Conservation (phyloP, 1,139 yeast genomes). For the Pichia sp. region DNA sequence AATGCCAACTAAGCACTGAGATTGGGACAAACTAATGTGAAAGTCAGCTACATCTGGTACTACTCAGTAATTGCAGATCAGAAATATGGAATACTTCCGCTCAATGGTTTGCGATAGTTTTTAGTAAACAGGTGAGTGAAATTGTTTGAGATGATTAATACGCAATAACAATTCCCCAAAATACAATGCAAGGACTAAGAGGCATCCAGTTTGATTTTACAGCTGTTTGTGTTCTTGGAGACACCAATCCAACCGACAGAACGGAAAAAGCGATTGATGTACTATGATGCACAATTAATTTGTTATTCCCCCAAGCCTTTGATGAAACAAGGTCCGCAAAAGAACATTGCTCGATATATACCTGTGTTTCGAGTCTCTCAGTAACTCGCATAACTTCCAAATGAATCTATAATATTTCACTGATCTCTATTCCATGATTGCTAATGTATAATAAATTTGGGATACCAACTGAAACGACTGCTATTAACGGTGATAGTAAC, state of each 20-base stretch:
- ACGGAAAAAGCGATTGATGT: conserved; percentile 26
- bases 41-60: no score
- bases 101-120: no score
- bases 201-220: not conserved
- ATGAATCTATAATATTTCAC: not conserved
- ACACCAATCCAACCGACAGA: conserved; percentile 29
- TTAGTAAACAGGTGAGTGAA: no score
- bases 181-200: no score
- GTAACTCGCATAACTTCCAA: not conserved
- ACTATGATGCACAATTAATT: conserved; percentile 32
- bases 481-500: conserved; percentile 17
- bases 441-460: not conserved
- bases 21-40: no score
- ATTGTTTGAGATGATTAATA: no score
- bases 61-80: no score
- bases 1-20: no score
- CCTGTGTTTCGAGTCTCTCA: no score
- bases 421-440: not conserved
- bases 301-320: conserved; percentile 17
- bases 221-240: conserved; percentile 34
- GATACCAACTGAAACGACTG: conserved; percentile 14
- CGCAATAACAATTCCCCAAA: no score
- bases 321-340: not conserved
- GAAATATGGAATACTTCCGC: no score
- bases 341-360: not conserved